Evolutionary conservation across 2,329 filamentous ascomycete species (phyloP).

Genomic region (Fusarium sp.): DNA sequence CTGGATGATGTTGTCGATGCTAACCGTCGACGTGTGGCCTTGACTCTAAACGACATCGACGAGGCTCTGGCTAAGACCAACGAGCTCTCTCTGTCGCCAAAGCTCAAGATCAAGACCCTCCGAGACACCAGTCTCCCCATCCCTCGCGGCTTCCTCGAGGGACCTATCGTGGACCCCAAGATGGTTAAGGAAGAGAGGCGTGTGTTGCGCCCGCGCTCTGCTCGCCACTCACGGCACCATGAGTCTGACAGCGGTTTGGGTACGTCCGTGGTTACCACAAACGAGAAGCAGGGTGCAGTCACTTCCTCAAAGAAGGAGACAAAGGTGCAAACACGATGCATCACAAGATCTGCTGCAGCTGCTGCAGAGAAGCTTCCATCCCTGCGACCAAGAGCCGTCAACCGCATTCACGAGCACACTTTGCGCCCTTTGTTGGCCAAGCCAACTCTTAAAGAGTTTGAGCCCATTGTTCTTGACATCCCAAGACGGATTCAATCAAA

Average conservation of each 20-base stretch:
- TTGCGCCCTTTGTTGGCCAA: slow-evolving; percentile 83
- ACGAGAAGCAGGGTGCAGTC: slow-evolving; percentile 61
- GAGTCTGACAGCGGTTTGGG: slow-evolving; percentile 90
- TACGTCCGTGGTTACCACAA: slow-evolving; percentile 77
- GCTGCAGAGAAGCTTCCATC: slow-evolving; percentile 65
- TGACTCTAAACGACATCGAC: slow-evolving; percentile 75
- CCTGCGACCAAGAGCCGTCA: slow-evolving; percentile 77
- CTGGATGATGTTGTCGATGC: slow-evolving; percentile 80
- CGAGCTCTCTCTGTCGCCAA: slow-evolving; percentile 55
- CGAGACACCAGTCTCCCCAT: slow-evolving; percentile 70
- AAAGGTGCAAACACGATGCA: slow-evolving; percentile 58
- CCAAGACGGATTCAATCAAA: slow-evolving; percentile 84
- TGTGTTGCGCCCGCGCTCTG: slow-evolving; percentile 66
- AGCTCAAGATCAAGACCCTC: slow-evolving; percentile 52
- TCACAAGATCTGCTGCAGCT: slow-evolving; percentile 70
- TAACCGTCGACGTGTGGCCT: slow-evolving; percentile 75
- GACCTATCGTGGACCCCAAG: slow-evolving; percentile 64
- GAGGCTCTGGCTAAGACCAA: slow-evolving; percentile 66
- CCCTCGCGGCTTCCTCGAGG: slow-evolving; percentile 69
- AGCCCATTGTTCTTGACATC: slow-evolving; percentile 81
- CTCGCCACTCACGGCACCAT: slow-evolving; percentile 72
- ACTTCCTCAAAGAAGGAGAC: slow-evolving; percentile 57
- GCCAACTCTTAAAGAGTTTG: slow-evolving; percentile 80
- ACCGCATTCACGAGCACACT: slow-evolving; percentile 83
- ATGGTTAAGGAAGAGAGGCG: slow-evolving; percentile 63